Base-by-base conservation (phyloP, 352 stramenopile genomes). In the Lagenidium sp. region DNA sequence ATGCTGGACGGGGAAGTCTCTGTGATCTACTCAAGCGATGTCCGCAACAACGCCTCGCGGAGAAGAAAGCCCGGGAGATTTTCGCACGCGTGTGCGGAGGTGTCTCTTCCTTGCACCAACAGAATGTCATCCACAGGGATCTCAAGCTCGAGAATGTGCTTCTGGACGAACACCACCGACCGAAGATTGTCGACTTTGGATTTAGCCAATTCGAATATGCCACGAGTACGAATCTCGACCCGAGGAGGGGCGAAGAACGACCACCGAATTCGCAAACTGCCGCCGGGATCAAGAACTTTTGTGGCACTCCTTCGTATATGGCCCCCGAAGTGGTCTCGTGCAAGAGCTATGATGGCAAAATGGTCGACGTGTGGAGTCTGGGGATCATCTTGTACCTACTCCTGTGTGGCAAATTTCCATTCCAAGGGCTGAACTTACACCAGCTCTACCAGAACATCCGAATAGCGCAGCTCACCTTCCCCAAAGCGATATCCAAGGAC, bases 61-160 rank as follows among this genome's bases (percentile, higher is more conserved):
- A 87, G 45, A 8, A 18, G 5, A 42, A 53, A 15, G 68, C 64
- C 7, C 58, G 53, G 32, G 23, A 12, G 3, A 60, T 87, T 35
- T 83, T 87, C 36, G 37, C 22, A 1, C 58, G 77, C 12, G 38
- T 85, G 7, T 53, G 58, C 36, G 39, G 20, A 3, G 72, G 50
- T 0, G 48, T 88, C 4, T 42, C 37, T 19, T 56, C 58, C 11
- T 57, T 89, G 16, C 77, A 86, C 41, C 38, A 36, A 1, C 69
- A 82, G 24, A 37, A 66, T 19, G 53, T 86, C 24, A 73, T 87
- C 44, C 72, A 89, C 32, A 64, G 77, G 15, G 77, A 89, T 45
- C 50, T 89, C 28, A 89, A 89, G 44, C 74, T 85, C 23, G 77
- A 89, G 48, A 87, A 89, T 37, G 55, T 89, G 1, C 46, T 89